A percentile compares a stretch with the other conserved stretches of the same genome.
Conservation (phyloP, 2,329 filamentous ascomycete species). For the Nigrograna mackinnonii region DNA sequence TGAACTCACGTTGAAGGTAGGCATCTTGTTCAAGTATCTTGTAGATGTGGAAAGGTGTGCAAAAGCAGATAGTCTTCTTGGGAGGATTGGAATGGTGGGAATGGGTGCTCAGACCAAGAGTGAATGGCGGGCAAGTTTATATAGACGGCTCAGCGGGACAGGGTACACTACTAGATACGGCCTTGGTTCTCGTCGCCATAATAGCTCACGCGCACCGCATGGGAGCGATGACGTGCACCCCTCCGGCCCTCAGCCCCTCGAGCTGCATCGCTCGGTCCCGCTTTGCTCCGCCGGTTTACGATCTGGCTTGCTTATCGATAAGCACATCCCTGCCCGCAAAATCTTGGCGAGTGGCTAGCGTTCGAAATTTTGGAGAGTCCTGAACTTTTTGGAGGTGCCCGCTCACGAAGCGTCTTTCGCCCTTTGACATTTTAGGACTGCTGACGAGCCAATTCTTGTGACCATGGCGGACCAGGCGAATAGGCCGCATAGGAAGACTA, state of each 20-base stretch:
- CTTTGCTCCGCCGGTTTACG: conserved; percentile 1
- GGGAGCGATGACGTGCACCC: conserved; percentile 21
- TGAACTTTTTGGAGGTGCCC: neutral
- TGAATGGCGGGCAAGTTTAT: conserved; percentile 1
- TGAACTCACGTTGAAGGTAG: conserved; percentile 5
- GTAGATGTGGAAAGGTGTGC: neutral
- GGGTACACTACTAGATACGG: neutral
- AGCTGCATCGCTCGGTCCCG: neutral
- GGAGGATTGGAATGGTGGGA: neutral
- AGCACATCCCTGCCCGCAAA: conserved; percentile 23
- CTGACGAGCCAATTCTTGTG: too few relatives aligned
- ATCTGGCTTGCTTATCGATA: conserved; percentile 34
- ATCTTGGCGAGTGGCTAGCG: conserved; percentile 19
- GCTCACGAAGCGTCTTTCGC: neutral
- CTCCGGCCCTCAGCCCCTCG: conserved; percentile 5
- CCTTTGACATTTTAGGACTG: too few relatives aligned
- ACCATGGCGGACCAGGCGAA: conserved; percentile 74
- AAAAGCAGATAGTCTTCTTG: neutral
- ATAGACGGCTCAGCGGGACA: neutral
- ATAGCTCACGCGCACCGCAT: neutral
- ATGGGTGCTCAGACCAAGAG: neutral
- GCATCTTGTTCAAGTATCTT: neutral
- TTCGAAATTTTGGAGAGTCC: neutral
- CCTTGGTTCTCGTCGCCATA: conserved; percentile 1
- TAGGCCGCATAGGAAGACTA: conserved; percentile 81